phyloP scores from a whole-genome alignment of 2,329 filamentous ascomycete species.

The Curvularia lunata region DNA sequence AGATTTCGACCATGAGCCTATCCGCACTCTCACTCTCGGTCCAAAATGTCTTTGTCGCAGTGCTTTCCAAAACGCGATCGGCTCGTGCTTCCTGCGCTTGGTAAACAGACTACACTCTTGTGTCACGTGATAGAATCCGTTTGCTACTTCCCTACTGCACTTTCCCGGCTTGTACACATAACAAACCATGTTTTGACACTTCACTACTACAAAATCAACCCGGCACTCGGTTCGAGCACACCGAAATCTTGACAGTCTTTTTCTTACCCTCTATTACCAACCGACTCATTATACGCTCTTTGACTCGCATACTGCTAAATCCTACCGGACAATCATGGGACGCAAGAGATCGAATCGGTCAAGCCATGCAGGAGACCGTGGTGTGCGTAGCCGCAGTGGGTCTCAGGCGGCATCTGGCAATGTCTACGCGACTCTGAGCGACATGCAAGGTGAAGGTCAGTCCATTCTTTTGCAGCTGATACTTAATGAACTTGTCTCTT shows the following conservation, averaged over 20 bases:
- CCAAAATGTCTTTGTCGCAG: background rate
- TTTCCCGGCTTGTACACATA: slow-evolving; percentile 5
- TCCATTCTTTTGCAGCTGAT: background rate
- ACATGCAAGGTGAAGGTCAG: slow-evolving; percentile 15
- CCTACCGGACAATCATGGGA: slow-evolving; percentile 17
- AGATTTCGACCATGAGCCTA: background rate
- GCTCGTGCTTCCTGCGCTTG: background rate
- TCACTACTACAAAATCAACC: background rate
- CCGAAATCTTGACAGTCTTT: background rate
- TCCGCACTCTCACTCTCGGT: background rate
- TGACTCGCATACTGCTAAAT: background rate
- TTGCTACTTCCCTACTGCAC: slow-evolving; percentile 9
- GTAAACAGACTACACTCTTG: too few species aligned
- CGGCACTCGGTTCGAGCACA: background rate
- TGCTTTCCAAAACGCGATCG: background rate
- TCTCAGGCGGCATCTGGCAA: slow-evolving; percentile 12
- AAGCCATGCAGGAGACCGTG: slow-evolving; percentile 8
- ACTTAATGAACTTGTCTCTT: background rate
- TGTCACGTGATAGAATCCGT: background rate
- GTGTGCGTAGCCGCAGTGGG: slow-evolving; percentile 2
- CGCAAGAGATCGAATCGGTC: slow-evolving; percentile 8
- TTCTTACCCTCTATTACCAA: background rate
- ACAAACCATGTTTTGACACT: slow-evolving; percentile 3
- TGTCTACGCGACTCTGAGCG: slow-evolving; percentile 15
- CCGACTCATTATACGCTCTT: background rate